Evolutionary conservation across 1,284 basidiomycete genomes (phyloP).

Genomic region (Cronartium quercuum): DNA sequence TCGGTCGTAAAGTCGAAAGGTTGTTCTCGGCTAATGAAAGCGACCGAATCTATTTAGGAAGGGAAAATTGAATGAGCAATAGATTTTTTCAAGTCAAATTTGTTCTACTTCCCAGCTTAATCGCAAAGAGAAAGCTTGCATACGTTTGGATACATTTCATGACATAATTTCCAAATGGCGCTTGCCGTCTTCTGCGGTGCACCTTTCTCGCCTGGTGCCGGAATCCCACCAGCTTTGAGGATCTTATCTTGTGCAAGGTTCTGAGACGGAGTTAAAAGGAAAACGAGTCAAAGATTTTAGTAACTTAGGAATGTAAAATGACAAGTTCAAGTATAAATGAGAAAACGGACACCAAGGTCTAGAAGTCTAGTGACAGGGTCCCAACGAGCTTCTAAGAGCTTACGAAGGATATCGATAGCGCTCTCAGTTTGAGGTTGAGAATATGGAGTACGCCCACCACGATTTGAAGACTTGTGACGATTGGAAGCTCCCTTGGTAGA

Average conservation of each 20-base stretch:
- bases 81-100: conserved; percentile 57
- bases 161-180: conserved; percentile 77
- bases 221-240: conserved; percentile 61
- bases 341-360: conserved; percentile 18
- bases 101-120: conserved; percentile 45
- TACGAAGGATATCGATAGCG: conserved; percentile 32
- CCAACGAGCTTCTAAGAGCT: conserved; percentile 31
- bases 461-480: background rate
- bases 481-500: background rate
- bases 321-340: background rate
- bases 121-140: background rate
- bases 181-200: conserved; percentile 62
- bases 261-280: conserved; percentile 45
- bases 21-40: conserved; percentile 30
- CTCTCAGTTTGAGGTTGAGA: conserved; percentile 1
- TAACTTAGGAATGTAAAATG: background rate
- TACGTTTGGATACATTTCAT: conserved; percentile 61
- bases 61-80: conserved; percentile 55
- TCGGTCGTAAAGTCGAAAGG: conserved; percentile 15
- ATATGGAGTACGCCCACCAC: background rate
- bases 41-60: conserved; percentile 53
- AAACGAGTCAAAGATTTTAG: background rate
- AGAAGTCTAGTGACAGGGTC: conserved; percentile 29
- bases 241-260: conserved; percentile 65
- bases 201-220: conserved; percentile 61